Conservation (phyloP, 805 yeast species). For the Saccharomyces mikatae region DNA sequence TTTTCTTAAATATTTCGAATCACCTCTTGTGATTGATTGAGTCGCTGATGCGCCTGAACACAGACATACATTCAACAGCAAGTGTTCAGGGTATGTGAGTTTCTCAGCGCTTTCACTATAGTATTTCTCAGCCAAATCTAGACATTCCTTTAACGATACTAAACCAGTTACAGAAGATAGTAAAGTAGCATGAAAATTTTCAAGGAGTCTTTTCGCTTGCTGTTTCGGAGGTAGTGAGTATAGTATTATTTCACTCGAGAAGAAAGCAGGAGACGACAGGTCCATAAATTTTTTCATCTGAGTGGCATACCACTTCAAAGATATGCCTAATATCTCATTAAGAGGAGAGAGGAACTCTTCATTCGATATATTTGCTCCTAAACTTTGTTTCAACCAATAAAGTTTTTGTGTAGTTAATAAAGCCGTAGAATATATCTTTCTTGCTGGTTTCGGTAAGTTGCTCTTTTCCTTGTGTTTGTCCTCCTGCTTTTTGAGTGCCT, state of each 20-base stretch:
- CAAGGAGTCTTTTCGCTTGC: constrained; percentile 18
- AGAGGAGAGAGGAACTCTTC: constrained; percentile 16
- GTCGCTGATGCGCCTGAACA: constrained; percentile 18
- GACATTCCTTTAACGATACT: constrained; percentile 13
- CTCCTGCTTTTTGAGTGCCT: constrained; percentile 7
- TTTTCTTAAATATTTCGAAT: constrained; percentile 14
- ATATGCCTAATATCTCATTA: constrained; percentile 10
- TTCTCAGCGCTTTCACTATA: constrained; percentile 9
- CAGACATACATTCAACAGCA: constrained; percentile 19
- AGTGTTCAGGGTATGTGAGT: constrained; percentile 21
- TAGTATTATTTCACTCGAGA: constrained; percentile 9
- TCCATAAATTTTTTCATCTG: constrained; percentile 20
- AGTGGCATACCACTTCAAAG: constrained; percentile 22
- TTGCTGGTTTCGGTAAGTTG: constrained; percentile 1
- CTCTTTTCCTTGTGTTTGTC: neutral
- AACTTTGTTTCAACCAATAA: constrained; percentile 16
- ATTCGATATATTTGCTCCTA: constrained; percentile 6
- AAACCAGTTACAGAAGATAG: constrained; percentile 16
- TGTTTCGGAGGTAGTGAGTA: constrained; percentile 21
- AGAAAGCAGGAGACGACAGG: constrained; percentile 16
- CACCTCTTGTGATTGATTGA: constrained; percentile 7
- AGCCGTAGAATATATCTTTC: constrained; percentile 15
- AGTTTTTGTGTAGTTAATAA: constrained; percentile 19
- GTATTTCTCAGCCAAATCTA: constrained; percentile 13
- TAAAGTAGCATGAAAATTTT: constrained; percentile 13